Base-by-base conservation (phyloP, 1,139 yeast species). In the Sugiyamaella paludigena region DNA sequence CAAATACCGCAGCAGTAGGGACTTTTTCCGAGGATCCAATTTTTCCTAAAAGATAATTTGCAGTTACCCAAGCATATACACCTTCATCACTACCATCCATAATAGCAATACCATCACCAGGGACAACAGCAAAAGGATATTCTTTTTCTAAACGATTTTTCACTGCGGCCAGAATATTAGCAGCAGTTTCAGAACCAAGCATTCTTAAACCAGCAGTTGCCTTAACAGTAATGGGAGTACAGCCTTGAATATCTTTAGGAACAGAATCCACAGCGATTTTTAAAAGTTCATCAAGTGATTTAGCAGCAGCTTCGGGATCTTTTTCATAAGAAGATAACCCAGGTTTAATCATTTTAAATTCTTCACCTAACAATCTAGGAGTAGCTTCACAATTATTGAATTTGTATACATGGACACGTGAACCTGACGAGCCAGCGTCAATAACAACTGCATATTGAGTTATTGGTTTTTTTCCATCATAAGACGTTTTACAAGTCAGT, bases 41-140 rank as follows among this genome's bases (percentile, higher is more conserved):
- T 70, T 91, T 91, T 37, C 97, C 97, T 58, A 92, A 77, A 56
- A 92, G 74, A 67, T 83, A 92, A 73, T 92, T 92, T 47, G 97
- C 84, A 34, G 98, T 92, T 66, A 92, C 85, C 99, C 99, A 92
- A 1, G 98, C 98, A 63, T 81, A 92, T n/a, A 92, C 97, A 66
- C 98, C 99, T 73, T 92, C 98, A 61, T 91, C 96, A 54, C 81
- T 84, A 58, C 98, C 98, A 51, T 87, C 92, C 97, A 92, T 91
- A 61, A 92, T 85, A 9, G 91, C 78, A 51, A 92, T 77, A 50
- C 97, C 97, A 52, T 87, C 86, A 43, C 83, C 88, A 8, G 76
- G 78, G 42, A 89, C 95, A 37, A 92, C 89, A 1, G 96, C 85
- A 73, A 92, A 94, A 45, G 98, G 98, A 67, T 80, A 92, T 56